phyloP scores from a whole-genome alignment of 352 stramenopile species.

The Phytophthora tentaculata region DNA sequence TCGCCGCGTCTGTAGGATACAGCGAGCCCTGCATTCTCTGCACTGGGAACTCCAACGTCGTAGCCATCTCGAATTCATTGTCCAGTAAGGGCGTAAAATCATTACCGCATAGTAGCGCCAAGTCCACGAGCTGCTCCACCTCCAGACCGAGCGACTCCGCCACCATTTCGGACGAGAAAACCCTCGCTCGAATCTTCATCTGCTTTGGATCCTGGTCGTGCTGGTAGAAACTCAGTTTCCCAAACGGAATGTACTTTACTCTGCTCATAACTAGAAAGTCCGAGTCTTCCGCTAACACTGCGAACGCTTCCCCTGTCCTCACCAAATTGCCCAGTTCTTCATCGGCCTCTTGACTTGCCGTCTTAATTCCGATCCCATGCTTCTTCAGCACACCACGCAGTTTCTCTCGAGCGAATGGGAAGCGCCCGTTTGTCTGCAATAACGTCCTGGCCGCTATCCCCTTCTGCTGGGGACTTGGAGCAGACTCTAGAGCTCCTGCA shows the following conservation, averaged over 20 bases:
- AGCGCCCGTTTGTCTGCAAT: constrained; percentile 73
- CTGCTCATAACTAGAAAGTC: constrained; percentile 90
- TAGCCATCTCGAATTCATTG: constrained; percentile 60
- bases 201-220: background rate
- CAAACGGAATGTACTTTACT: constrained; percentile 85
- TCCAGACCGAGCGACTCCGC: constrained; percentile 63
- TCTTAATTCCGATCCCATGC: constrained; percentile 56
- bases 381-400: constrained; percentile 62
- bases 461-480: constrained; percentile 7
- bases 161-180: constrained; percentile 77
- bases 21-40: constrained; percentile 50
- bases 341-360: constrained; percentile 74
- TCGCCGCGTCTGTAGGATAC: constrained; percentile 54
- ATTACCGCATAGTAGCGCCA: constrained; percentile 88
- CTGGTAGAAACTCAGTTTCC: constrained; percentile 43
- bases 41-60: constrained; percentile 59
- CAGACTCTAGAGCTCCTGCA: background rate
- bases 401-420: constrained; percentile 79
- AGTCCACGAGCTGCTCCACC: constrained; percentile 80
- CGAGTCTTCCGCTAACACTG: constrained; percentile 84
- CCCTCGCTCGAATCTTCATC: constrained; percentile 54
- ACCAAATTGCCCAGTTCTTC: constrained; percentile 77
- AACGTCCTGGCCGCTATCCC: constrained; percentile 38
- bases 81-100: constrained; percentile 85
- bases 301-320: constrained; percentile 53